Evolutionary conservation across 2,329 filamentous ascomycete species (phyloP).

Genomic region (Clonostachys sp.): DNA sequence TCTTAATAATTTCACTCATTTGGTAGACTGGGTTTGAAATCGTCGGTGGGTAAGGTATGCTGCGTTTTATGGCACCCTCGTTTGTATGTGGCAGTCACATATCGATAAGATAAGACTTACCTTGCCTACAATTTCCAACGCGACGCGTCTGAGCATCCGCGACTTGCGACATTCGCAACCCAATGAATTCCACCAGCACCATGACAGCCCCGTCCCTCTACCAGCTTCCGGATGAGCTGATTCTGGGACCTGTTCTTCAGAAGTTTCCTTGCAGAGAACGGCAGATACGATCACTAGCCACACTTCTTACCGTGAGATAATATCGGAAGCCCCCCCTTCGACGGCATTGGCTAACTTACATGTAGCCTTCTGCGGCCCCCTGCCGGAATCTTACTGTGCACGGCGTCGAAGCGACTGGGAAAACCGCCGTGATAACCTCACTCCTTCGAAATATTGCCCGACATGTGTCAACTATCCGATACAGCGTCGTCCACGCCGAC

Average conservation of each 20-base stretch:
- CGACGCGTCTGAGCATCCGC: too few relatives aligned
- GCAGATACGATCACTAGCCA: slow-evolving; percentile 54
- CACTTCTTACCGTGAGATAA: slow-evolving; percentile 43
- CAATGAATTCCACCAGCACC: not conserved
- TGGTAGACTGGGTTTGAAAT: too few relatives aligned
- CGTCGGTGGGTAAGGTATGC: too few relatives aligned
- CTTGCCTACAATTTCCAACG: too few relatives aligned
- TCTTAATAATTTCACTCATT: too few relatives aligned
- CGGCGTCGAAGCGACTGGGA: slow-evolving; percentile 83
- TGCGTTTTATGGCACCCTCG: too few relatives aligned
- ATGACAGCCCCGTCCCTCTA: slow-evolving; percentile 28
- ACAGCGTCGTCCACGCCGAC: slow-evolving; percentile 61
- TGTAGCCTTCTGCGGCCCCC: slow-evolving; percentile 60
- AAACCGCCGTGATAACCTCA: slow-evolving; percentile 64
- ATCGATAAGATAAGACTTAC: too few relatives aligned
- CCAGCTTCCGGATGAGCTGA: slow-evolving; percentile 45
- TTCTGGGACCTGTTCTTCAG: slow-evolving; percentile 37
- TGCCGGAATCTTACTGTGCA: slow-evolving; percentile 74
- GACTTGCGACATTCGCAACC: too few relatives aligned
- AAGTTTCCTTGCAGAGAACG: slow-evolving; percentile 52
- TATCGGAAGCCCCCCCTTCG: not conserved
- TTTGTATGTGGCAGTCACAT: too few relatives aligned
- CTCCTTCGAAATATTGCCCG: slow-evolving; percentile 21
- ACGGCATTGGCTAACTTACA: not conserved
- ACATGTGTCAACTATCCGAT: slow-evolving; percentile 25